Percentiles rank a stretch among this genome's conserved stretches.
These are phyloP conservation scores for Didymella keratinophila DNA, from an alignment of 2,329 filamentous ascomycete species.

Conservation along the genomic window DNA sequence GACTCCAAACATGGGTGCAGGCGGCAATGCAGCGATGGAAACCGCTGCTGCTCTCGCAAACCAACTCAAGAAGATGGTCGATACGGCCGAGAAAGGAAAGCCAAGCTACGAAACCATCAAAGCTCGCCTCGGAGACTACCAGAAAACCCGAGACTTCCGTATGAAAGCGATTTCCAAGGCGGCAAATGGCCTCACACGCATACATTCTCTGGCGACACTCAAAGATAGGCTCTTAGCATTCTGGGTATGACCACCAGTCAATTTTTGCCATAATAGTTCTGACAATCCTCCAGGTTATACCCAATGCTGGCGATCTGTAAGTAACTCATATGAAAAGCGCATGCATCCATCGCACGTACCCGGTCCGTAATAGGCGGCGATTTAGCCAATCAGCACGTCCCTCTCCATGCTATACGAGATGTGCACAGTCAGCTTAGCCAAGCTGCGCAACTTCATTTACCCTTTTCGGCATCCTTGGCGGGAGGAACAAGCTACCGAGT, in stretches of 20 bases:
- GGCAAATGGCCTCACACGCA: constrained; percentile 18
- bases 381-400: not conserved
- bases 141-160: constrained; percentile 20
- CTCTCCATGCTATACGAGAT: not conserved
- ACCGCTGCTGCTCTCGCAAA: constrained; percentile 29
- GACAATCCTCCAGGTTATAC: constrained; percentile 3
- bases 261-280: not conserved
- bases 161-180: constrained; percentile 9
- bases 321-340: constrained; percentile 4
- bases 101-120: constrained; percentile 19
- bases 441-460: not conserved
- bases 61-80: constrained; percentile 21
- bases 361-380: not conserved
- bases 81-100: constrained; percentile 20
- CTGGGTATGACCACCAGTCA: not conserved
- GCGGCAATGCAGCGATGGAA: constrained; percentile 31
- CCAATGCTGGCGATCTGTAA: constrained; percentile 23
- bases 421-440: constrained; percentile 11
- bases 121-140: constrained; percentile 19
- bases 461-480: constrained; percentile 1
- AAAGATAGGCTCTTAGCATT: constrained; percentile 23
- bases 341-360: not conserved
- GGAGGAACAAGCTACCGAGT: not conserved
- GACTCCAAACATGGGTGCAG: constrained; percentile 29
- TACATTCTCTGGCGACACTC: constrained; percentile 22